Conservation (phyloP, 805 yeast species). For the Candida chauliodis region DNA sequence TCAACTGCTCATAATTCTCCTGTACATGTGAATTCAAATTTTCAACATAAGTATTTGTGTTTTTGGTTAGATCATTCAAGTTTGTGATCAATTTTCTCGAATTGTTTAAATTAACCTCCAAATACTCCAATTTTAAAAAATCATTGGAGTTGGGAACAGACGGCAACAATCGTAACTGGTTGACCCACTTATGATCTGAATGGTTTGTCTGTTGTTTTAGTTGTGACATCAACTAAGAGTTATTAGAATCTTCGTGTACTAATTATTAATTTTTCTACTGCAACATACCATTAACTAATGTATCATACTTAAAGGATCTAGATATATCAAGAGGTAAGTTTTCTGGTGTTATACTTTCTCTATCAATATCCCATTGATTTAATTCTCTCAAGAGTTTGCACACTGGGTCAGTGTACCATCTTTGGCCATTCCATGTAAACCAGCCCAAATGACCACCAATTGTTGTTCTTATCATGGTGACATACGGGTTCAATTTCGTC, state of each 20-base stretch:
- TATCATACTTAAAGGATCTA: slow-evolving; percentile 32
- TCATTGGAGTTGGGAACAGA: slow-evolving; percentile 30
- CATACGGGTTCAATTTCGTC: slow-evolving; percentile 52
- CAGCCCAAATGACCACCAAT: slow-evolving; percentile 72
- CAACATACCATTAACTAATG: slow-evolving; percentile 17
- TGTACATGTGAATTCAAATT: slow-evolving; percentile 11
- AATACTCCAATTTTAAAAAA: slow-evolving; percentile 30
- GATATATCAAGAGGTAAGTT: slow-evolving; percentile 26
- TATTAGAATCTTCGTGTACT: no score
- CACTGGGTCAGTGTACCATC: slow-evolving; percentile 41
- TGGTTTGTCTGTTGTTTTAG: background rate
- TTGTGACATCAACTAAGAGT: no score
- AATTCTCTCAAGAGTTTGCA: slow-evolving; percentile 31
- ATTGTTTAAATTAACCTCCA: slow-evolving; percentile 36
- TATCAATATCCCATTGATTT: slow-evolving; percentile 23
- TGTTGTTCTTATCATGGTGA: slow-evolving; percentile 54
- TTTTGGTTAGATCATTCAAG: slow-evolving; percentile 13
- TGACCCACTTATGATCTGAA: slow-evolving; percentile 19
- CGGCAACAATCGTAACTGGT: slow-evolving; percentile 30
- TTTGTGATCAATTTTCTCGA: slow-evolving; percentile 30
- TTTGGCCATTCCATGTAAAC: slow-evolving; percentile 28
- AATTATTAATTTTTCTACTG: no score
- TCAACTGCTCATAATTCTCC: slow-evolving; percentile 17
- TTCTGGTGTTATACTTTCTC: slow-evolving; percentile 6
- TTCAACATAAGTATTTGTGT: slow-evolving; percentile 9